These are phyloP conservation scores for Sporothrix globosa DNA, from an alignment of 2,329 filamentous ascomycete genomes.

Conservation along the genomic window DNA sequence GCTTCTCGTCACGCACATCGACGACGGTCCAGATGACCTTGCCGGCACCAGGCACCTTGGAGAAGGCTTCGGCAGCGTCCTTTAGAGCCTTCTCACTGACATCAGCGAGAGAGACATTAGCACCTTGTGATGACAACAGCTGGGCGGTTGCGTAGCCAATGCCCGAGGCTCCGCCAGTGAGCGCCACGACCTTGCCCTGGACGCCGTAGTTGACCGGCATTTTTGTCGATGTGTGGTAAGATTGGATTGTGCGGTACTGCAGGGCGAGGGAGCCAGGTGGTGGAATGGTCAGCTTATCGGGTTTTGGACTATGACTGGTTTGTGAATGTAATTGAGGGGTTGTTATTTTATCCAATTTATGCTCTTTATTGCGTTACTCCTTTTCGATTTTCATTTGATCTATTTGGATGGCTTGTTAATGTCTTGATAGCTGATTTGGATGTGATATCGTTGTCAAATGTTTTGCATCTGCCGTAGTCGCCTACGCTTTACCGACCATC, in stretches of 20 bases:
- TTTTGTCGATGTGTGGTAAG: neutral
- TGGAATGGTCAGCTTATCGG: neutral
- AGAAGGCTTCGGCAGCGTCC: slow-evolving; percentile 27
- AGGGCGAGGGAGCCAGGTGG: neutral
- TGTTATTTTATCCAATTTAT: neutral
- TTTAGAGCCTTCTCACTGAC: slow-evolving; percentile 24
- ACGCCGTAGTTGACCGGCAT: slow-evolving; percentile 29
- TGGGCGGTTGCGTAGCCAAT: slow-evolving; percentile 28
- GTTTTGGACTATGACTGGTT: neutral
- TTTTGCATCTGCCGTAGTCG: neutral
- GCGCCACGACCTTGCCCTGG: slow-evolving; percentile 31
- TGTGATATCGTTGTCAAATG: too few relatives aligned
- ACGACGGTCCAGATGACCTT: slow-evolving; percentile 34
- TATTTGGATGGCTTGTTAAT: too few relatives aligned
- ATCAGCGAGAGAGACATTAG: slow-evolving; percentile 29
- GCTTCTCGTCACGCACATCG: slow-evolving; percentile 38
- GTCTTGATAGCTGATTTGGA: too few relatives aligned
- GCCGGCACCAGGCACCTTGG: slow-evolving; percentile 7
- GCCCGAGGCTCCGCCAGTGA: slow-evolving; percentile 28
- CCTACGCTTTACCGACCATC: neutral
- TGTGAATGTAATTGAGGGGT: neutral
- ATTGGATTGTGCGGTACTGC: neutral
- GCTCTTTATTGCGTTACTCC: neutral
- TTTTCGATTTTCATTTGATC: neutral
- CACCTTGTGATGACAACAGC: slow-evolving; percentile 26